A percentile compares a stretch with the other conserved stretches of the same genome.
Evolutionary conservation across 2,329 filamentous ascomycete species (phyloP).

Genomic region (Colletotrichum cuscutae): DNA sequence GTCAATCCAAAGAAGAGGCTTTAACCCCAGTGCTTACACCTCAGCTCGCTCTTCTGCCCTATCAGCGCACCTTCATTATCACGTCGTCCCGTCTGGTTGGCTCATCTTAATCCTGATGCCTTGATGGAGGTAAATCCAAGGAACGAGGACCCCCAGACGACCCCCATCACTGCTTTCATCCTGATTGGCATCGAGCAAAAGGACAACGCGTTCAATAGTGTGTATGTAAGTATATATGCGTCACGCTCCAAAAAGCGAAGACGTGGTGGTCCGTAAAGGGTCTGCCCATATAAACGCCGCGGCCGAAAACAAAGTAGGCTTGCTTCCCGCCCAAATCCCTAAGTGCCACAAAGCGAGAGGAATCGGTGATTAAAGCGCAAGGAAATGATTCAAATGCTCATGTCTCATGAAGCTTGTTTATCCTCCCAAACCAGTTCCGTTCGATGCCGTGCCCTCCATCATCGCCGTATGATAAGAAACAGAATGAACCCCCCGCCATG

Average conservation of each 20-base stretch:
- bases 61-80: background rate
- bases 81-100: background rate
- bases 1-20: background rate
- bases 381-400: constrained; percentile 1
- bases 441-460: background rate
- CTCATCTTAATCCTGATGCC: background rate
- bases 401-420: constrained; percentile 23
- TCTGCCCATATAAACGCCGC: constrained; percentile 5
- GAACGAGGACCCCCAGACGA: background rate
- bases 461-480: background rate
- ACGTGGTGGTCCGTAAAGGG: background rate
- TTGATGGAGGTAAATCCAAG: background rate
- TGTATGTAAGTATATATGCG: background rate
- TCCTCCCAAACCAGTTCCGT: background rate
- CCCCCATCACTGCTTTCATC: background rate
- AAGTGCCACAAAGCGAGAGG: background rate
- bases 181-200: background rate
- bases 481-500: background rate
- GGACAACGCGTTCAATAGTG: background rate
- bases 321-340: background rate
- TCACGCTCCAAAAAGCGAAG: background rate
- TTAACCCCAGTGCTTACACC: constrained; percentile 5
- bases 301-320: background rate
- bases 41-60: background rate
- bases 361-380: too few species aligned